Conservation (phyloP, 371 early-diverging fungal species). For the Nematocida sp. region DNA sequence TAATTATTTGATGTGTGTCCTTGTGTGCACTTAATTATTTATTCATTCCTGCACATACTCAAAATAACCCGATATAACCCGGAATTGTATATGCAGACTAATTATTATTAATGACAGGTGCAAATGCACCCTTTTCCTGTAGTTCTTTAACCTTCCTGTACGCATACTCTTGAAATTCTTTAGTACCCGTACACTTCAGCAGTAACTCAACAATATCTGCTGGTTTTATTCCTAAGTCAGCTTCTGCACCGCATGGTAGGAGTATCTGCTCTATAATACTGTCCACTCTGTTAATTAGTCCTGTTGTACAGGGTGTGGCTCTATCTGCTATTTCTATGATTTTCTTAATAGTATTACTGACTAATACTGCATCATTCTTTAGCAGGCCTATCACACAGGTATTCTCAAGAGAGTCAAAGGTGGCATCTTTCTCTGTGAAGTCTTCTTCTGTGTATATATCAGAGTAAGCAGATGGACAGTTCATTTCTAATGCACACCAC, state of each 20-base stretch:
- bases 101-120: too few species aligned
- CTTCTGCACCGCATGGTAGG: neutral
- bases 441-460: conserved; percentile 16
- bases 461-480: conserved; percentile 32
- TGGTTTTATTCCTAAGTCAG: neutral
- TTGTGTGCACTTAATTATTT: too few species aligned
- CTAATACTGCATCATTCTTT: neutral
- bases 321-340: conserved; percentile 6
- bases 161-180: conserved; percentile 30
- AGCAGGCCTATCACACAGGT: neutral
- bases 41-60: too few species aligned
- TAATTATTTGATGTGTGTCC: too few species aligned
- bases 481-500: conserved; percentile 32
- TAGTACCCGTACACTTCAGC: neutral
- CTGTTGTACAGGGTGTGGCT: neutral
- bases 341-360: conserved; percentile 2
- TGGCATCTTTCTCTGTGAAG: conserved; percentile 2
- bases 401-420: conserved; percentile 51
- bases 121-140: neutral
- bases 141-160: conserved; percentile 1
- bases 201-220: neutral
- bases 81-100: too few species aligned
- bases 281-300: conserved; percentile 43
- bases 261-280: conserved; percentile 34
- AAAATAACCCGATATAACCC: too few species aligned